These are phyloP conservation scores for Trametes sp. DNA, from an alignment of 1,284 basidiomycete species.

Conservation along the genomic window DNA sequence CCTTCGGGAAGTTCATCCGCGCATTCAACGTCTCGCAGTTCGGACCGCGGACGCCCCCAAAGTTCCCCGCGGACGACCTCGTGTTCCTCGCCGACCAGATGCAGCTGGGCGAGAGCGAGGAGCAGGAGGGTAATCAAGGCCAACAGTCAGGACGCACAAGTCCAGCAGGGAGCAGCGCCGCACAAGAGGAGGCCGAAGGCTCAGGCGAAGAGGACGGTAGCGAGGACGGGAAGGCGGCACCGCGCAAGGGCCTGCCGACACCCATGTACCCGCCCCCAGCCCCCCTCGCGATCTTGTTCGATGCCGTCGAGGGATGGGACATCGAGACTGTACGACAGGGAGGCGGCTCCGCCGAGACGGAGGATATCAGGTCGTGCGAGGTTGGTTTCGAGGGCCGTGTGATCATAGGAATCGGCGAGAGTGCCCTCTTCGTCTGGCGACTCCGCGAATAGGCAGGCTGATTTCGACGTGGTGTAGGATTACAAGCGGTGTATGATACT, in stretches of 20 bases:
- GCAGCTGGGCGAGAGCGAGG: slow-evolving; percentile 14
- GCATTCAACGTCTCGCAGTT: slow-evolving; percentile 59
- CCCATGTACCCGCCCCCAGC: slow-evolving; percentile 24
- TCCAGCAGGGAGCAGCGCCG: neutral
- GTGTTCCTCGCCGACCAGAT: slow-evolving; percentile 29
- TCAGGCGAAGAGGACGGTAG: neutral
- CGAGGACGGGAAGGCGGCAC: slow-evolving; percentile 9
- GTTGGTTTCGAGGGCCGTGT: slow-evolving; percentile 35
- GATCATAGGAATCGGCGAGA: slow-evolving; percentile 36
- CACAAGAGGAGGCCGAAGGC: neutral
- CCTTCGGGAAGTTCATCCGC: slow-evolving; percentile 50
- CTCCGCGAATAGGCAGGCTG: slow-evolving; percentile 20
- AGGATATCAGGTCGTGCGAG: slow-evolving; percentile 35
- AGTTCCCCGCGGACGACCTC: slow-evolving; percentile 35
- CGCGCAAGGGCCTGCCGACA: neutral
- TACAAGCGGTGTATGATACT: slow-evolving; percentile 11
- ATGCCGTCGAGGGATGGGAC: slow-evolving; percentile 33
- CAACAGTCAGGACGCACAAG: neutral
- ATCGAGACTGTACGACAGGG: slow-evolving; percentile 6
- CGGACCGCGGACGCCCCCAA: slow-evolving; percentile 43
- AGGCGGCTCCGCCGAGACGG: slow-evolving; percentile 10
- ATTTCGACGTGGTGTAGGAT: slow-evolving; percentile 2
- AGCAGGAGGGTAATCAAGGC: neutral
- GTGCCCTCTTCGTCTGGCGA: slow-evolving; percentile 38
- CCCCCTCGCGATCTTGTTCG: slow-evolving; percentile 28